phyloP scores from a whole-genome alignment of 169 alveolate genomes.

The Plasmodium adleri region DNA sequence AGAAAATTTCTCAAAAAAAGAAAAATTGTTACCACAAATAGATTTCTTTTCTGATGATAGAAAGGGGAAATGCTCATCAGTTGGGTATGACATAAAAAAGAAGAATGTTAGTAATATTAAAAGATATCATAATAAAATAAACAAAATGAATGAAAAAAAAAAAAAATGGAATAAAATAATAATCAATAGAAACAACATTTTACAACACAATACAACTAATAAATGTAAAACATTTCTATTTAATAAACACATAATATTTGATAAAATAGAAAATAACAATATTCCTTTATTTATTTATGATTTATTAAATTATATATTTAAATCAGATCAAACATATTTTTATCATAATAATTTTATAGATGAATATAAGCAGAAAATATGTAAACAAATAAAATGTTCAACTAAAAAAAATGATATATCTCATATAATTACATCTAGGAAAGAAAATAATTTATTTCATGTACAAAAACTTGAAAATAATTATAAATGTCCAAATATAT shows the following conservation, averaged over 20 bases:
- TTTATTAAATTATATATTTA: conserved; percentile 52
- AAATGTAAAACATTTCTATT: conserved; percentile 59
- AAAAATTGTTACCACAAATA: neutral
- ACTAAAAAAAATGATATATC: conserved; percentile 61
- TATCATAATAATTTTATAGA: conserved; percentile 64
- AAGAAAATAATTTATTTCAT: conserved; percentile 3
- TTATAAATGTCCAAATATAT: conserved; percentile 20
- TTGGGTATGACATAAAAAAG: neutral
- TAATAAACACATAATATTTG: conserved; percentile 48
- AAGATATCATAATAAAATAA: neutral
- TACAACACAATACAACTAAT: conserved; percentile 70
- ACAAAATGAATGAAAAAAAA: conserved; percentile 7
- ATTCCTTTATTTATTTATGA: conserved; percentile 42
- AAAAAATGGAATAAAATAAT: conserved; percentile 72
- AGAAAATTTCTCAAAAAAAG: neutral
- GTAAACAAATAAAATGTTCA: conserved; percentile 65
- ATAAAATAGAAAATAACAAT: conserved; percentile 38
- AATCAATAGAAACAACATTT: conserved; percentile 69
- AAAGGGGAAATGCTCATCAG: neutral
- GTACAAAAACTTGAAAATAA: neutral
- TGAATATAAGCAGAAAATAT: conserved; percentile 61
- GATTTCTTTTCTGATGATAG: neutral
- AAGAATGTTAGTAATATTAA: neutral
- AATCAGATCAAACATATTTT: conserved; percentile 57
- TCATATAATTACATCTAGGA: conserved; percentile 7